A percentile compares a stretch with the other conserved stretches of the same genome.
Evolutionary conservation across 768 basidiomycete species (phyloP).

Genomic region (Agrocybe praecox): DNA sequence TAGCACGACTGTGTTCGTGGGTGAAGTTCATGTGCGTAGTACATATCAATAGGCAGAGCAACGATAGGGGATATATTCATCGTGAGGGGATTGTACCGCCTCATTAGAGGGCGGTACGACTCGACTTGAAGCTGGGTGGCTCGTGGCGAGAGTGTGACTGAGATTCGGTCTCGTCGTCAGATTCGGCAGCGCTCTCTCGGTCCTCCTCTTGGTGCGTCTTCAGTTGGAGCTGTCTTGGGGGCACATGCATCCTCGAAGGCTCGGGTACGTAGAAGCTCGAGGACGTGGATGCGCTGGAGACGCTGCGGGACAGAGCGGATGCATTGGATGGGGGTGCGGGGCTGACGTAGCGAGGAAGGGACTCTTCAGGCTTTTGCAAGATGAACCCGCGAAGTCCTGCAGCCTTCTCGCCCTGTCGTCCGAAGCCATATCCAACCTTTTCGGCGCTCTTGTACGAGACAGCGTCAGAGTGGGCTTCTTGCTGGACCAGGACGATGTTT

Average conservation of each 20-base stretch:
- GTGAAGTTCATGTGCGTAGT: too few relatives aligned
- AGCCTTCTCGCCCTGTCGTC: slow-evolving; percentile 77
- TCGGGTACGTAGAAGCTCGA: slow-evolving; percentile 40
- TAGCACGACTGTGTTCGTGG: too few relatives aligned
- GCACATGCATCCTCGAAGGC: slow-evolving; percentile 8
- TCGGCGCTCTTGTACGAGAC: slow-evolving; percentile 32
- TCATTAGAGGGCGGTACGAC: slow-evolving; percentile 20
- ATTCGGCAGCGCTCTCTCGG: slow-evolving; percentile 6
- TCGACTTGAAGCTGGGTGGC: slow-evolving; percentile 34
- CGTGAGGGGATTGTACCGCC: background rate
- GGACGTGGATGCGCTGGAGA: slow-evolving; percentile 28
- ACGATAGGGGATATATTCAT: background rate
- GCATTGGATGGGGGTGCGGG: slow-evolving; percentile 33
- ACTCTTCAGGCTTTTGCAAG: slow-evolving; percentile 31
- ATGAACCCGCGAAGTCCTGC: slow-evolving; percentile 65
- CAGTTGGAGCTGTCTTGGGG: background rate
- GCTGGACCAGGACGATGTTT: slow-evolving; percentile 17
- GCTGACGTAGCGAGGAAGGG: slow-evolving; percentile 34
- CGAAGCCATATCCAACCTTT: slow-evolving; percentile 70
- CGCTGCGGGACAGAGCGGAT: slow-evolving; percentile 25
- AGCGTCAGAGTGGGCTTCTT: slow-evolving; percentile 27
- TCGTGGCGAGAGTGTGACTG: too few relatives aligned
- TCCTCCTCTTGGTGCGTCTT: slow-evolving; percentile 5
- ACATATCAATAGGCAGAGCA: too few relatives aligned
- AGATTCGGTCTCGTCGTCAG: slow-evolving; percentile 5